Base-by-base conservation (phyloP, 345 rosid genomes). In the Excoecaria agallocha region DNA sequence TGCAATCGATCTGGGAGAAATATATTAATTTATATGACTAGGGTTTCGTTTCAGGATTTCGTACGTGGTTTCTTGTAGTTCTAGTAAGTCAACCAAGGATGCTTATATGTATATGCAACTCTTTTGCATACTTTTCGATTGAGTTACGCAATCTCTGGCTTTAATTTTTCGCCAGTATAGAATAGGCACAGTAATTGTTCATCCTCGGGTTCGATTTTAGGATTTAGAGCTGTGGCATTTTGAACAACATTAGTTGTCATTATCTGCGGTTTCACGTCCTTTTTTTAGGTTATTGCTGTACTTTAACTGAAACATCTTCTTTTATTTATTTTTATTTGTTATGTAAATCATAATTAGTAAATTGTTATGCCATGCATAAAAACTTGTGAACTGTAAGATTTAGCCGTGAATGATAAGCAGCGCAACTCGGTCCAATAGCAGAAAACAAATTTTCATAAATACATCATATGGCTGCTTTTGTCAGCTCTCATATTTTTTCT, bases 1-100 rank as follows among this genome's bases (percentile, higher is more conserved):
- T 15, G 58, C 58, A 30, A 16, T 68, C 16, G 71, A 69, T 69
- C 72, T 52, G 72, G 52, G 71, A 52, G 45, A 35, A 35, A 12
- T 49, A 15, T 6, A 30, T 17, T 68, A 3, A 49, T 38, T 30
- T 68, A 15, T 38, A 13, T 37, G 16, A 69, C 37, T 35, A 52
- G 16, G 43, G 17, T 69, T 69, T 52, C 4, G 24, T 16, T 69
- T 69, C 30, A 22, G 71, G 58, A 49, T 51, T 60, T 12, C 8
- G 25, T 43, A 3, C 5, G 11, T 37, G 41, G 46, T 62, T 62
- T 62, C 17, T 35, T 62, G 5, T 49, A 13, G 22, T 68, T 48
- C 37, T 25, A 25, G 57, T 13, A 48, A 68, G 56, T 48, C 58
- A 68, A 49, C 24, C 38, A 15, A 68, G 43, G 38, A 16, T 45